Evolutionary conservation across 305 asterid species (phyloP).

Genomic region (Fraxinus nigra): DNA sequence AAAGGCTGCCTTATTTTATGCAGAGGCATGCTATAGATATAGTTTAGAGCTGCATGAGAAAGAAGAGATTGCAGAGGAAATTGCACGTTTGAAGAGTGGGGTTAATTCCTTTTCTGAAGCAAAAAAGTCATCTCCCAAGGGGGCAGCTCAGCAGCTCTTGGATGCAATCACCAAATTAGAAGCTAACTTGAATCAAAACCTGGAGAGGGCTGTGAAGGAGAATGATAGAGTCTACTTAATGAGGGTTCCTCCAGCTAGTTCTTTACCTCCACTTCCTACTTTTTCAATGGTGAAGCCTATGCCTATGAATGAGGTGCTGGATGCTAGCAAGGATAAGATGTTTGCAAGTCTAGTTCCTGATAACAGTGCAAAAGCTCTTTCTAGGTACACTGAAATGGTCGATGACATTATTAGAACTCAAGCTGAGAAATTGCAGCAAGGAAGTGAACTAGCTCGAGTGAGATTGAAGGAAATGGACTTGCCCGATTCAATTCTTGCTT

Average conservation of each 20-base stretch:
- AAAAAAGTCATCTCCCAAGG: slow-evolving; percentile 77
- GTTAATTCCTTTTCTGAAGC: slow-evolving; percentile 62
- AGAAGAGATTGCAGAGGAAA: slow-evolving; percentile 97
- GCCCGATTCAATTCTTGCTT: slow-evolving; percentile 88
- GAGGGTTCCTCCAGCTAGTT: slow-evolving; percentile 91
- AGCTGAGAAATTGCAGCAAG: slow-evolving; percentile 97
- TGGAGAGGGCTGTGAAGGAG: slow-evolving; percentile 93
- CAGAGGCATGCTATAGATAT: slow-evolving; percentile 90
- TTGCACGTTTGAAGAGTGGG: slow-evolving; percentile 92
- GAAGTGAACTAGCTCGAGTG: slow-evolving; percentile 96
- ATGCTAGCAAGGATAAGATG: slow-evolving; percentile 85
- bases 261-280: slow-evolving; percentile 78
- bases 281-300: slow-evolving; percentile 92
- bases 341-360: slow-evolving; percentile 95
- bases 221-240: slow-evolving; percentile 92
- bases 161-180: slow-evolving; percentile 81
- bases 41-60: slow-evolving; percentile 90
- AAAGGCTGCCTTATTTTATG: slow-evolving; percentile 87
- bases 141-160: slow-evolving; percentile 80
- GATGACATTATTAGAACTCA: slow-evolving; percentile 87
- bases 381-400: slow-evolving; percentile 94
- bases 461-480: slow-evolving; percentile 94
- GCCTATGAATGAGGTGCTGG: slow-evolving; percentile 85
- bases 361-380: slow-evolving; percentile 87
- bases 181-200: slow-evolving; percentile 59